Evolutionary conservation across 73 alveolate genomes (phyloP).

Genomic region (Paramecium biaurelia): DNA sequence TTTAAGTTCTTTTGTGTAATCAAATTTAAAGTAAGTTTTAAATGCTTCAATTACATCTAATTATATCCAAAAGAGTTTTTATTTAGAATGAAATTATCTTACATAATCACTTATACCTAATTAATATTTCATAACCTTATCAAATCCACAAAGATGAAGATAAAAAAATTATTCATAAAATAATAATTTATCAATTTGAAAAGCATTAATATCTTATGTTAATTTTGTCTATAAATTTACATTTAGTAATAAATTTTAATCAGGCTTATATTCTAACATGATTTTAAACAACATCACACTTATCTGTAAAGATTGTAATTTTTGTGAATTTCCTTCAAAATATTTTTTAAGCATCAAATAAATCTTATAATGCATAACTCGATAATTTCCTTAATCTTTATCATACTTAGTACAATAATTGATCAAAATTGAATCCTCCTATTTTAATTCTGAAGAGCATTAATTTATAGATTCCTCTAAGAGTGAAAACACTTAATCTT

Average conservation of each 20-base stretch:
- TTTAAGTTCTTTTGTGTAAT: not conserved
- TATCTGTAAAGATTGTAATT: not conserved
- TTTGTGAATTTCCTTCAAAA: not conserved
- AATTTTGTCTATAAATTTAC: not conserved
- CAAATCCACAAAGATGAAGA: slow-evolving; percentile 1
- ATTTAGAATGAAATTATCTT: not conserved
- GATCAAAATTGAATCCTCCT: not conserved
- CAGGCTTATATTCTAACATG: not conserved
- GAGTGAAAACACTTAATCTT: not conserved
- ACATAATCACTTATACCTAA: slow-evolving; percentile 6
- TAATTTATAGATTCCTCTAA: not conserved
- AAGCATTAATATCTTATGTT: not conserved
- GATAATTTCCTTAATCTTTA: not conserved
- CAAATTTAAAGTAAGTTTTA: not conserved
- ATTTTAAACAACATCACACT: not conserved
- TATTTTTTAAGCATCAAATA: not conserved
- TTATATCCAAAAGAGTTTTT: not conserved
- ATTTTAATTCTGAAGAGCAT: not conserved
- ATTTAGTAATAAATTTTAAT: not conserved
- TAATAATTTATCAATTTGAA: not conserved
- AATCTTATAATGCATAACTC: not conserved
- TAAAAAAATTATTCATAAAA: not conserved
- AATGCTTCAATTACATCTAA: not conserved
- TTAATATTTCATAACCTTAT: not conserved
- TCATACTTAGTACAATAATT: not conserved